Base-by-base conservation (phyloP, 768 basidiomycete genomes). In the Hygrocybe coccinea region DNA sequence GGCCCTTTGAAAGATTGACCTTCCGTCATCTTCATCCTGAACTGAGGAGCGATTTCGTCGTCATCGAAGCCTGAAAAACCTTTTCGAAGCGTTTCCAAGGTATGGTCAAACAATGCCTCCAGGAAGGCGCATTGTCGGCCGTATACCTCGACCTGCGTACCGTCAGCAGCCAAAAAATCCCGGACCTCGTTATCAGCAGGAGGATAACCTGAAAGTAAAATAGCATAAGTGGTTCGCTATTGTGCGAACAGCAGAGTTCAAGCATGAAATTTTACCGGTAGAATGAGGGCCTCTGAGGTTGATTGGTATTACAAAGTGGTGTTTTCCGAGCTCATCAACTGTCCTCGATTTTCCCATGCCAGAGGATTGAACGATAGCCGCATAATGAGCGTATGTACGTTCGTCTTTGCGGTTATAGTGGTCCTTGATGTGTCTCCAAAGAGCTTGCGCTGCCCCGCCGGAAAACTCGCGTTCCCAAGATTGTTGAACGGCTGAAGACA, bases 291-390 rank as follows among this genome's bases (percentile, higher is more conserved):
- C 43, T 24, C 41, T 24, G 14, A 57, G 35, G 39, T 52, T 46
- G 41, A 57, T 44, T 10, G 52, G 56, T 36, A 57, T 46, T 11
- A 46, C 29, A 25, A 57, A 47, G 39, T 15, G 11, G 8, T 24
- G 21, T 34, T 52, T 57, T 12, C 11, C 24, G 17, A 57, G 17
- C 34, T 53, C 43, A 36, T 57, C 56, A 4, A 57, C 41, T 14
- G 33, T 24, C 24, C 56, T 52, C 21, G 51, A 57, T 34, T 57
- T 54, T 8, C 56, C 56, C 22, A 48, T 57, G 5, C 50, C 51
- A 15, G 52, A 58, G 3, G 45, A 58, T 49, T 58, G 56, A 12
- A 58, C 52, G 15, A 58, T 48, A 7, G 46, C 21, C 15, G 43
- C 5, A 39, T 37, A 51, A 19, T 52, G 35, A 19, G 50, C 51